Conservation (phyloP, 768 basidiomycete genomes). For the Psilocybe subaeruginosa region DNA sequence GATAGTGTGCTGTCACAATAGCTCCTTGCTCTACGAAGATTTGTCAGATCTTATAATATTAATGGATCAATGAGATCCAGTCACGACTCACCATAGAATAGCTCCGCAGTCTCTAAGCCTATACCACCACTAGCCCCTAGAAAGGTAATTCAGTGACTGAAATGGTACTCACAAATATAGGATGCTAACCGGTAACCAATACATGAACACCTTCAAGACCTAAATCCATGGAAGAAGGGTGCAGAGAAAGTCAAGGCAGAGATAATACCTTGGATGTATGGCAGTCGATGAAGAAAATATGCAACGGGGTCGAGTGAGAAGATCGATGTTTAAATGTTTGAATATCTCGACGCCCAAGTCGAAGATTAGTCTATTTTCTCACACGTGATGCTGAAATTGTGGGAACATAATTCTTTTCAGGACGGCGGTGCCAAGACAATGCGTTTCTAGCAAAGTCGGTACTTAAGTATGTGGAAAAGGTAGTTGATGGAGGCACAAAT, state of each 20-base stretch:
- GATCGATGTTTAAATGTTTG: not conserved
- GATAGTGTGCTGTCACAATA: constrained; percentile 73
- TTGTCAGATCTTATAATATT: not conserved
- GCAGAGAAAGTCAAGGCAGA: too few species aligned
- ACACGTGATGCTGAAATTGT: not conserved
- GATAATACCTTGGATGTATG: not conserved
- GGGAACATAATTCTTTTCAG: not conserved
- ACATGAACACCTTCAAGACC: constrained; percentile 64
- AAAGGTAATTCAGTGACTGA: not conserved
- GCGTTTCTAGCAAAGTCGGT: too few species aligned
- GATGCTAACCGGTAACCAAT: constrained; percentile 61
- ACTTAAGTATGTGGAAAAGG: too few species aligned
- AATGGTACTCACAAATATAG: not conserved
- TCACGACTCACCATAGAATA: constrained; percentile 51
- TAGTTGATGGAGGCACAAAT: too few species aligned
- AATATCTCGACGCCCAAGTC: not conserved
- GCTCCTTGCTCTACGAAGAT: constrained; percentile 63
- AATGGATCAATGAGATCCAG: constrained; percentile 13
- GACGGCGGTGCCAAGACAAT: not conserved
- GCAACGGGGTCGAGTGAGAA: constrained; percentile 2
- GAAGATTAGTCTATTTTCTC: not conserved
- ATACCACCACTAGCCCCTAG: constrained; percentile 78
- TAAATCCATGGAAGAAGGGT: constrained; percentile 46
- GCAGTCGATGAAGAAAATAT: not conserved
- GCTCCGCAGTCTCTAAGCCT: constrained; percentile 60